Conservation (phyloP, 176 grass and related monocot species). For the Zizania latifolia region DNA sequence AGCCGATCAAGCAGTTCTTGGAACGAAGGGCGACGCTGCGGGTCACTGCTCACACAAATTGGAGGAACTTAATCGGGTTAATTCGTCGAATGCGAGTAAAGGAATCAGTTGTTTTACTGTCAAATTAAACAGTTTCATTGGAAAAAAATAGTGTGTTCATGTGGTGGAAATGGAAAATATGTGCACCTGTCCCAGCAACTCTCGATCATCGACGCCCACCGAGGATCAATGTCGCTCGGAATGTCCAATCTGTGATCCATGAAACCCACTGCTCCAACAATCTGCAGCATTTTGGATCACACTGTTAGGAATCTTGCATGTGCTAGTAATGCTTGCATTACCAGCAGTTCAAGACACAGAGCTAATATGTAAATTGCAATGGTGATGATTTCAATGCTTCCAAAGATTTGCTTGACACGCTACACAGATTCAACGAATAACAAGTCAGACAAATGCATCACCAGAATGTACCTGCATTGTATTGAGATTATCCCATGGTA, state of each 20-base stretch:
- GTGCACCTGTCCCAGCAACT: conserved; percentile 90
- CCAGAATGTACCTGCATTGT: conserved; percentile 54
- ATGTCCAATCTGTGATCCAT: conserved; percentile 89
- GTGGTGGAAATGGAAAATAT: not conserved
- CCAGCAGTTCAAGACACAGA: not conserved
- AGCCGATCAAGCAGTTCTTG: conserved; percentile 64
- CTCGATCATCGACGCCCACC: conserved; percentile 69
- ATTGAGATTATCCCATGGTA: conserved; percentile 94
- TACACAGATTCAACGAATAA: not conserved
- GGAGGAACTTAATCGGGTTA: too few relatives aligned
- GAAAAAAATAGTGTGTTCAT: not conserved
- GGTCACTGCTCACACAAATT: conserved; percentile 53
- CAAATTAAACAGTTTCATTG: not conserved
- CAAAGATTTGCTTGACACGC: not conserved
- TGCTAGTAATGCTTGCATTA: not conserved
- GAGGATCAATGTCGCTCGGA: conserved; percentile 52
- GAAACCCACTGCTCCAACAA: conserved; percentile 82
- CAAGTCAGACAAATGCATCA: not conserved
- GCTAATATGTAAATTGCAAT: not conserved
- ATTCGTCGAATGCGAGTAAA: not conserved
- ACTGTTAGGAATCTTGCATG: not conserved
- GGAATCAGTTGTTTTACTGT: not conserved
- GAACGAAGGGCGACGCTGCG: conserved; percentile 57
- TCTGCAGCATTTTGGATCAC: conserved; percentile 25
- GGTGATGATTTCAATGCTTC: not conserved